These are phyloP conservation scores for Talaromyces albobiverticillius DNA, from an alignment of 2,329 filamentous ascomycete species.

Conservation along the genomic window DNA sequence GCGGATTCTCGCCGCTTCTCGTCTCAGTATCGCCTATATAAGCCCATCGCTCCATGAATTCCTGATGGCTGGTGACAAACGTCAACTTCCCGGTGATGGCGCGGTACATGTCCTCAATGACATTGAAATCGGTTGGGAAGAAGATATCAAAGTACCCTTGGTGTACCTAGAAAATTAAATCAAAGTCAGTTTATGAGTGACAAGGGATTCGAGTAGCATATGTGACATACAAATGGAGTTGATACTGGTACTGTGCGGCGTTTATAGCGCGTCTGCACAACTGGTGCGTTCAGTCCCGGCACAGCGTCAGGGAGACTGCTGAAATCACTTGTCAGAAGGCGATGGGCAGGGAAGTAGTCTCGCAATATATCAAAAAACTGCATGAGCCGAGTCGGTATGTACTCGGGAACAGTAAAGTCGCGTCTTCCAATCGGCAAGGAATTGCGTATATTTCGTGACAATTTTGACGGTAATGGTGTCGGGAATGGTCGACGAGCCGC, in stretches of 20 bases:
- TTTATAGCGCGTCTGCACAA: conserved; percentile 92
- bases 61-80: conserved; percentile 78
- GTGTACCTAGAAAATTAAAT: conserved; percentile 63
- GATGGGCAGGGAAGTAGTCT: conserved; percentile 83
- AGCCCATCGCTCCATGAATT: conserved; percentile 88
- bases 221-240: conserved; percentile 82
- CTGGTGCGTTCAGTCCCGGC: conserved; percentile 82
- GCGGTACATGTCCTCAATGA: conserved; percentile 88
- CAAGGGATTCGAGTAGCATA: no score
- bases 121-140: conserved; percentile 91
- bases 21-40: conserved; percentile 87
- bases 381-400: conserved; percentile 91
- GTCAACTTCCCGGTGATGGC: conserved; percentile 91
- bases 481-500: conserved; percentile 52
- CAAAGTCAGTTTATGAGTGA: neutral
- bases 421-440: conserved; percentile 64
- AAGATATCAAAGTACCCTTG: conserved; percentile 99
- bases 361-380: conserved; percentile 93
- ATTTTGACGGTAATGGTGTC: conserved; percentile 43
- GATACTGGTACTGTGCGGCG: conserved; percentile 82
- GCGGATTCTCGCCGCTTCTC: conserved; percentile 84
- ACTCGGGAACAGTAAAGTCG: conserved; percentile 81
- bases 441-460: conserved; percentile 61
- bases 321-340: conserved; percentile 87
- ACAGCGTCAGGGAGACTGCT: conserved; percentile 79